Percentiles rank a stretch among this genome's conserved stretches.
These are phyloP conservation scores for Zelonia costaricensis DNA, from an alignment of 208 protist genomes.

Conservation along the genomic window DNA sequence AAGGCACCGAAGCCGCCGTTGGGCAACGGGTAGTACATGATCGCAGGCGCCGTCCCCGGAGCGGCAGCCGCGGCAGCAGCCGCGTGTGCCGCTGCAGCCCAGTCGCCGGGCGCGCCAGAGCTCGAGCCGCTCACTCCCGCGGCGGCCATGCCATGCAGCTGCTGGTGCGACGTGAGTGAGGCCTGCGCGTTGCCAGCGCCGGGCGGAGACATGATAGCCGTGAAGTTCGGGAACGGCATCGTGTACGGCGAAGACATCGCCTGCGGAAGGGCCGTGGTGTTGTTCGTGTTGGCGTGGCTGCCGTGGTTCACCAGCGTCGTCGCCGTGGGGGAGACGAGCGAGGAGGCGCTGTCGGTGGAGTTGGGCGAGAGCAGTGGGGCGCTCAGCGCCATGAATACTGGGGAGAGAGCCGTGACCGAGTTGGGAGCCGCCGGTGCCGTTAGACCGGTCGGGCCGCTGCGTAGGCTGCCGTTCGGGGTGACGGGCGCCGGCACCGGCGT, in stretches of 20 bases:
- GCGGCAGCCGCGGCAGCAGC: no score
- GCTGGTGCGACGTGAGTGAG: background rate
- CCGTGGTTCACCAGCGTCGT: background rate
- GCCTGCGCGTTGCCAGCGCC: background rate
- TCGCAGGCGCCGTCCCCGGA: background rate
- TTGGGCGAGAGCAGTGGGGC: slow-evolving; percentile 21
- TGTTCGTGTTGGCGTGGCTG: background rate
- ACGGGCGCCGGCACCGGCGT: slow-evolving; percentile 10
- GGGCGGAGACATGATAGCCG: slow-evolving; percentile 1
- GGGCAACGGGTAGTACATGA: slow-evolving; percentile 25
- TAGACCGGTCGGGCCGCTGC: no score
- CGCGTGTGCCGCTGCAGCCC: no score
- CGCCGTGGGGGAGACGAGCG: slow-evolving; percentile 5
- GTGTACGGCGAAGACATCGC: background rate
- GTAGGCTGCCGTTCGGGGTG: background rate
- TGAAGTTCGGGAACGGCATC: slow-evolving; percentile 7
- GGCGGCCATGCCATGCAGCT: no score
- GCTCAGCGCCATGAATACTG: slow-evolving; percentile 19
- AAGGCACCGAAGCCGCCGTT: slow-evolving; percentile 3
- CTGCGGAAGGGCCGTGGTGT: background rate
- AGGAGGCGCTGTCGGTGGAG: slow-evolving; percentile 21
- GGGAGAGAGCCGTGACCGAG: background rate
- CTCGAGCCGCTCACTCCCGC: background rate
- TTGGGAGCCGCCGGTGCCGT: background rate
- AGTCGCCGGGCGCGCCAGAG: slow-evolving; percentile 3